Evolutionary conservation across 2,329 filamentous ascomycete species (phyloP).

Genomic region (Aspergillus fructus): DNA sequence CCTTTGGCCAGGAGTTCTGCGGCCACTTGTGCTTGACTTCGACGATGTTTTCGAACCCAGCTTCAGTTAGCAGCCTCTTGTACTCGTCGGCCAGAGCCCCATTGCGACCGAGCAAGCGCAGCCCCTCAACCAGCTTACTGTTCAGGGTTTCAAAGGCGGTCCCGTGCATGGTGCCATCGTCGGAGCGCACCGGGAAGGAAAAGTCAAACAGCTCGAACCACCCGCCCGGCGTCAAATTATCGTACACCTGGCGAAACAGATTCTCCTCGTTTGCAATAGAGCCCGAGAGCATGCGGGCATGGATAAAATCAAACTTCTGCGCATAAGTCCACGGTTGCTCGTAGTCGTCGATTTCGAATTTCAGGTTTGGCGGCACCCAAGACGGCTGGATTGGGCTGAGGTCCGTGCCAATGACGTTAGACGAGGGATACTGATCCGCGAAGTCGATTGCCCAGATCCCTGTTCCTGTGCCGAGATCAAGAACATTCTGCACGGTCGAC

Average conservation of each 20-base stretch:
- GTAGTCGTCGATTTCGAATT: slow-evolving; percentile 32
- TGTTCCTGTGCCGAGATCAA: slow-evolving; percentile 45
- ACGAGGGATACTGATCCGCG: slow-evolving; percentile 37
- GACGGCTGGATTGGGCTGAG: slow-evolving; percentile 51
- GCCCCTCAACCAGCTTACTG: slow-evolving; percentile 12
- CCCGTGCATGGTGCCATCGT: slow-evolving; percentile 26
- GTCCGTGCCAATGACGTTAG: slow-evolving; percentile 48
- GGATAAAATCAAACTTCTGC: slow-evolving; percentile 32
- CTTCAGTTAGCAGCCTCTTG: slow-evolving; percentile 19
- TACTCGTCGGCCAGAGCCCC: slow-evolving; percentile 18
- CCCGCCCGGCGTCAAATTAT: slow-evolving; percentile 31
- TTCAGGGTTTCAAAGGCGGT: slow-evolving; percentile 10
- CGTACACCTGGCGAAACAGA: slow-evolving; percentile 12
- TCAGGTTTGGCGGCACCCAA: slow-evolving; percentile 32
- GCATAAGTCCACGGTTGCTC: slow-evolving; percentile 26
- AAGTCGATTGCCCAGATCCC: slow-evolving; percentile 33
- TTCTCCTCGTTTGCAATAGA: slow-evolving; percentile 12
- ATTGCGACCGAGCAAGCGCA: slow-evolving; percentile 14
- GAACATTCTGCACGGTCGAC: slow-evolving; percentile 26
- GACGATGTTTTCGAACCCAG: slow-evolving; percentile 27
- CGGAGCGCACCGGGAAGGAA: slow-evolving; percentile 21
- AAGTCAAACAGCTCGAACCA: slow-evolving; percentile 28
- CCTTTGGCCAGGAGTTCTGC: slow-evolving; percentile 31
- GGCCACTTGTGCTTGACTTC: slow-evolving; percentile 23
- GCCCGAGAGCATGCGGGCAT: slow-evolving; percentile 24